phyloP scores from a whole-genome alignment of 495 filamentous ascomycete genomes.

The Glarea lozoyensis region DNA sequence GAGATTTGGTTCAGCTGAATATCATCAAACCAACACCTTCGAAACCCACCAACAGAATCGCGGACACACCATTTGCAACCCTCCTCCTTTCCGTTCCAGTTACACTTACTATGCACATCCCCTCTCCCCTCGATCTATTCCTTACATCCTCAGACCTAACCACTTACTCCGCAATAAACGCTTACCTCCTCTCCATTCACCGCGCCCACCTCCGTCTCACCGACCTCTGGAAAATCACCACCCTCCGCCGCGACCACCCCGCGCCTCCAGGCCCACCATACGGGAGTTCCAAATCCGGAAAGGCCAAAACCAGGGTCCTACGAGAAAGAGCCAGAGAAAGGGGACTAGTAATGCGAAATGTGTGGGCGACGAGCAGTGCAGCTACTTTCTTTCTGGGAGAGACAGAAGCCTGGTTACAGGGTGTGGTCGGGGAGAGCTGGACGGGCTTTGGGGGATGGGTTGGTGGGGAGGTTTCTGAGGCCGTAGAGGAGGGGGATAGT shows the following conservation, averaged over 20 bases:
- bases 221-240: conserved; percentile 74
- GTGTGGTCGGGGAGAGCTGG: conserved; percentile 72
- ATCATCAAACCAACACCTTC: conserved; percentile 40
- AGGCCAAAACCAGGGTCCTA: conserved; percentile 42
- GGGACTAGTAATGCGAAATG: conserved; percentile 55
- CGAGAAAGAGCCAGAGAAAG: conserved; percentile 51
- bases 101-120: conserved; percentile 59
- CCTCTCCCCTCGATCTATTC: conserved; percentile 80
- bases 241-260: conserved; percentile 66
- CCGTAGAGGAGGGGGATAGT: conserved; percentile 5
- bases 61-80: conserved; percentile 58
- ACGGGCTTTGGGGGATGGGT: conserved; percentile 50
- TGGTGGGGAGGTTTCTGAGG: conserved; percentile 6
- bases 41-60: conserved; percentile 20
- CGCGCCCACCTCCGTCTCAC: conserved; percentile 74
- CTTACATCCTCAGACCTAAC: conserved; percentile 64
- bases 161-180: conserved; percentile 71
- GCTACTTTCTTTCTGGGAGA: conserved; percentile 83
- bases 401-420: conserved; percentile 77
- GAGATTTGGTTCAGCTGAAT: conserved; percentile 62
- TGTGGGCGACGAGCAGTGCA: conserved; percentile 81
- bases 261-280: conserved; percentile 55
- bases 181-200: conserved; percentile 77
- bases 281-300: conserved; percentile 48
- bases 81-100: conserved; percentile 74